Percentiles rank a stretch among this genome's conserved stretches.
Conservation (phyloP, 208 protist genomes). For the Acanthamoeba lenticulata region DNA sequence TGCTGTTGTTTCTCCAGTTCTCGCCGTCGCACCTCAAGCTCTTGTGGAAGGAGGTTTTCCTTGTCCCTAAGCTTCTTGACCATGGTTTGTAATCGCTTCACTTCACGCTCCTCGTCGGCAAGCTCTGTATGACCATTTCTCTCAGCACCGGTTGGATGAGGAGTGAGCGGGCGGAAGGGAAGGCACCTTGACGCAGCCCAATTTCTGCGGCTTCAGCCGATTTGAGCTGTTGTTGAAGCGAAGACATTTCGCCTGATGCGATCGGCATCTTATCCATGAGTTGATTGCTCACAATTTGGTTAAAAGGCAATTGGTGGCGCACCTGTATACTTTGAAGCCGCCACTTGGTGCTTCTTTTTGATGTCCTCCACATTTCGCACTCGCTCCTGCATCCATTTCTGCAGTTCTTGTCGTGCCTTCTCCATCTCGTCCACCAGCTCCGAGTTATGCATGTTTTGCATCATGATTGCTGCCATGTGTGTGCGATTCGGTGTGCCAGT, state of each 20-base stretch:
- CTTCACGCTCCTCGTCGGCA: constrained; percentile 11
- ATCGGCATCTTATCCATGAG: too few species aligned
- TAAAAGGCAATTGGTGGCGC: not conserved
- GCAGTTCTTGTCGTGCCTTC: not conserved
- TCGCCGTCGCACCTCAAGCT: not conserved
- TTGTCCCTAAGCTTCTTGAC: constrained; percentile 1
- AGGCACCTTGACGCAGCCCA: not conserved
- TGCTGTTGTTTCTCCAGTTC: not conserved
- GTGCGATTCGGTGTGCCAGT: not conserved
- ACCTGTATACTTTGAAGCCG: not conserved
- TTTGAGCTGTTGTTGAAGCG: constrained; percentile 29
- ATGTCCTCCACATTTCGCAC: not conserved
- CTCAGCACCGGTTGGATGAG: too few species aligned
- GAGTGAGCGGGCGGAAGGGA: not conserved
- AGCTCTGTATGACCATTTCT: not conserved
- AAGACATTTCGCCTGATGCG: not conserved
- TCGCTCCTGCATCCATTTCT: constrained; percentile 48
- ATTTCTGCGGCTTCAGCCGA: not conserved
- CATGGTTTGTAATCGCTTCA: not conserved
- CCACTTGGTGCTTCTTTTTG: constrained; percentile 2
- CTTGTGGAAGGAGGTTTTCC: constrained; percentile 3
- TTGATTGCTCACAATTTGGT: too few species aligned
- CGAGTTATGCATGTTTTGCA: constrained; percentile 16
- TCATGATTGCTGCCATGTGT: not conserved
- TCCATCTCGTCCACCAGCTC: constrained; percentile 31